phyloP scores from a whole-genome alignment of 2,329 filamentous ascomycete species.

The Ophiostoma sp. region DNA sequence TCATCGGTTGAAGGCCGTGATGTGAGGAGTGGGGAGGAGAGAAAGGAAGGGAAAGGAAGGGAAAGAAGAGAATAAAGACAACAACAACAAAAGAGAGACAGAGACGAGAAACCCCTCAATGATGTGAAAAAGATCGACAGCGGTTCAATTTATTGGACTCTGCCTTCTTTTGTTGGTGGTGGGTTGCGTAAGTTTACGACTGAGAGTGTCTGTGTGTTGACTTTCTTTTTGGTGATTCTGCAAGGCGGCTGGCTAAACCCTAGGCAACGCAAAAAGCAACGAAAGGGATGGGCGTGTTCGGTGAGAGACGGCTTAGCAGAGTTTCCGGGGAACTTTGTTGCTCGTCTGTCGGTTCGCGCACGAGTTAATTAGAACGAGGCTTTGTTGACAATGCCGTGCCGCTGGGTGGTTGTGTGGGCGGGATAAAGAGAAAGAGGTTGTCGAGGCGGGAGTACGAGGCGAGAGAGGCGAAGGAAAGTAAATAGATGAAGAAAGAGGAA shows the following conservation, averaged over 20 bases:
- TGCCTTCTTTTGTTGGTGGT: constrained; percentile 2
- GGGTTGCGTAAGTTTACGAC: neutral
- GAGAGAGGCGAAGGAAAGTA: neutral
- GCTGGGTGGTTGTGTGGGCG: neutral
- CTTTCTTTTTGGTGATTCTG: neutral
- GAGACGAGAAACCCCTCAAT: neutral
- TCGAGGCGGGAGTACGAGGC: neutral
- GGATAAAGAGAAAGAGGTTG: neutral
- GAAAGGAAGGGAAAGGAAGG: no score
- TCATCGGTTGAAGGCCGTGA: neutral
- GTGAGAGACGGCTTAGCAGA: neutral
- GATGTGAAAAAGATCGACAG: neutral
- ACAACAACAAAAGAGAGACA: neutral
- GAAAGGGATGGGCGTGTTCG: neutral
- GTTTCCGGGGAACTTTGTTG: neutral
- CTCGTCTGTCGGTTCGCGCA: neutral
- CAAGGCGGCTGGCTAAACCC: neutral
- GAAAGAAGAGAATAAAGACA: neutral
- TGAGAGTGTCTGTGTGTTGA: neutral
- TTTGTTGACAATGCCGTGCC: constrained; percentile 18
- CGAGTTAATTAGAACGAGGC: neutral
- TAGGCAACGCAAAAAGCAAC: constrained; percentile 16
- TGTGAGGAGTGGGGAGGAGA: neutral
- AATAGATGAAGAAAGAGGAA: constrained; percentile 23
- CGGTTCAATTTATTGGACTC: constrained; percentile 12